phyloP scores from a whole-genome alignment of 768 basidiomycete species.

The Macrolepiota fuliginosa region DNA sequence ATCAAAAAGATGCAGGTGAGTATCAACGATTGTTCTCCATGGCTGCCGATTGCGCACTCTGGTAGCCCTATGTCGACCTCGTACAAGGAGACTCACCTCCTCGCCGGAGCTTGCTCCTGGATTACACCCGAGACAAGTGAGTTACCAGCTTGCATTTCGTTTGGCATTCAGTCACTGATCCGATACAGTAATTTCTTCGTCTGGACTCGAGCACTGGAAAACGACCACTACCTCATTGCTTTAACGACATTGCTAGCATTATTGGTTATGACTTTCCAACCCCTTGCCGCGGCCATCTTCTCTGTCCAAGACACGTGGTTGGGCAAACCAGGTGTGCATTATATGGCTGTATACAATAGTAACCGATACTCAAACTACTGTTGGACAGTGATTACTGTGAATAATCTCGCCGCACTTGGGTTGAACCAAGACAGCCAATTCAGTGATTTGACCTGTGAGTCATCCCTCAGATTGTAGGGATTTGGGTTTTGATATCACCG shows the following conservation, averaged over 20 bases:
- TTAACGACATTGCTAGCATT: slow-evolving; percentile 47
- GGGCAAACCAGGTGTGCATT: slow-evolving; percentile 34
- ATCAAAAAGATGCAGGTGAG: slow-evolving; percentile 55
- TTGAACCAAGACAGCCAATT: slow-evolving; percentile 46
- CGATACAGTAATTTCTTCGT: slow-evolving; percentile 43
- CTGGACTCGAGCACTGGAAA: slow-evolving; percentile 41
- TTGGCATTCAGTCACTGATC: no score
- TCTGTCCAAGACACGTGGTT: slow-evolving; percentile 44
- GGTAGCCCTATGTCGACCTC: slow-evolving; percentile 55
- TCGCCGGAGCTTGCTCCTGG: slow-evolving; percentile 48
- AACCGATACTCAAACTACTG: neutral
- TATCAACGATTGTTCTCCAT: neutral
- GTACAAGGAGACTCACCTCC: slow-evolving; percentile 53
- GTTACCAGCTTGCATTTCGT: slow-evolving; percentile 7
- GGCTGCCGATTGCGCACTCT: neutral
- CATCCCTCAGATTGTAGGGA: neutral
- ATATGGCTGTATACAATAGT: neutral
- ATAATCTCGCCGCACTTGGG: slow-evolving; percentile 34
- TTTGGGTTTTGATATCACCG: neutral
- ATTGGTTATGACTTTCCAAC: slow-evolving; percentile 46
- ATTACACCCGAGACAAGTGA: slow-evolving; percentile 52
- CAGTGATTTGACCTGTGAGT: slow-evolving; percentile 45
- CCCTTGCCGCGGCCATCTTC: slow-evolving; percentile 49
- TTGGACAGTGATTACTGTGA: slow-evolving; percentile 32
- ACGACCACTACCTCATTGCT: slow-evolving; percentile 50